phyloP scores from a whole-genome alignment of 2,329 filamentous ascomycete species.

The Ophiostoma australiae region DNA sequence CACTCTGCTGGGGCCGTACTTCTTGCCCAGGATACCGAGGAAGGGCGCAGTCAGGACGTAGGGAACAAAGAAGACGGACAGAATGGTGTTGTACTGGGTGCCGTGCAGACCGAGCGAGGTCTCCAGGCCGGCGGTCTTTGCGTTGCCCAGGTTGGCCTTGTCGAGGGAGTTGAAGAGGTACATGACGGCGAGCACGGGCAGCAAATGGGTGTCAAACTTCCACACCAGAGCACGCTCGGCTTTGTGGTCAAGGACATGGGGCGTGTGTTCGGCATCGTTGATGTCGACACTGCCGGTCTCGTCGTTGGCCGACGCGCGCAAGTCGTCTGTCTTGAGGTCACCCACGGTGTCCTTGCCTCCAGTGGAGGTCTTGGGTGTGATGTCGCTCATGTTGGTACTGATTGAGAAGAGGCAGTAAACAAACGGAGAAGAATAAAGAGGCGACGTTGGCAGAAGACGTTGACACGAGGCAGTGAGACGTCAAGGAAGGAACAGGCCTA shows the following conservation, averaged over 20 bases:
- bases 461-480: neutral
- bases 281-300: conserved; percentile 19
- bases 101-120: conserved; percentile 15
- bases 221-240: conserved; percentile 49
- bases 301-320: neutral
- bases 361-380: conserved; percentile 1
- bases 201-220: conserved; percentile 51
- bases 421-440: neutral
- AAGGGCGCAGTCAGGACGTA: conserved; percentile 65
- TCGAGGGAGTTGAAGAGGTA: conserved; percentile 49
- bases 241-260: conserved; percentile 36
- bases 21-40: conserved; percentile 61
- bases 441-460: too few species aligned
- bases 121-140: conserved; percentile 26
- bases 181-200: conserved; percentile 53
- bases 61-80: conserved; percentile 71
- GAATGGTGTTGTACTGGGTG: conserved; percentile 58
- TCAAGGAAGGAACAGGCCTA: neutral
- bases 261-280: conserved; percentile 23
- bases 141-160: conserved; percentile 32
- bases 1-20: conserved; percentile 60
- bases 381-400: conserved; percentile 6
- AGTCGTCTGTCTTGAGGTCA: neutral
- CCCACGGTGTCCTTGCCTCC: neutral
- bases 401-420: neutral